Conservation (phyloP, 2,329 filamentous ascomycete genomes). For the Diaporthe sp. region DNA sequence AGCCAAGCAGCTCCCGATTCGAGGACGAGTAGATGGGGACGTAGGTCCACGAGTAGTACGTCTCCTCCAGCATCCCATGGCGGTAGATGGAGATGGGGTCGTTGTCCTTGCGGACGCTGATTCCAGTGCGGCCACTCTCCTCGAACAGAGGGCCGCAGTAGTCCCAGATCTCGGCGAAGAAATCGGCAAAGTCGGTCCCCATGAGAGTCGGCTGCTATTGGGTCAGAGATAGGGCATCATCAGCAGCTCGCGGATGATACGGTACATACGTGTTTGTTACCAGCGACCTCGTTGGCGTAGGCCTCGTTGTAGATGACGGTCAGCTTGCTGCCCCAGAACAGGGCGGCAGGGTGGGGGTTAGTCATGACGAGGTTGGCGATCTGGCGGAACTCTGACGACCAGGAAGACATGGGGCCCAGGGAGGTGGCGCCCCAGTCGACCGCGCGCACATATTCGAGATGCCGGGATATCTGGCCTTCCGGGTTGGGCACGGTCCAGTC, state of each 20-base stretch:
- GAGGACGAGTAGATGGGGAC: constrained; percentile 55
- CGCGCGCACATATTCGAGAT: constrained; percentile 49
- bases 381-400: constrained; percentile 61
- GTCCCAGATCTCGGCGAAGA: constrained; percentile 66
- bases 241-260: background rate
- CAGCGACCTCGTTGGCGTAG: constrained; percentile 67
- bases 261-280: constrained; percentile 60
- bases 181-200: constrained; percentile 68
- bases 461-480: constrained; percentile 48
- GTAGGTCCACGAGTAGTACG: constrained; percentile 55
- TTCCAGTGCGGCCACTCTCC: constrained; percentile 53
- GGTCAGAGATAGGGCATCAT: constrained; percentile 14
- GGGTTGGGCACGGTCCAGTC: constrained; percentile 53
- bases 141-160: constrained; percentile 50
- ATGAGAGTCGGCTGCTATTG: constrained; percentile 67
- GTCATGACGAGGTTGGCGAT: constrained; percentile 53
- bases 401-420: constrained; percentile 58
- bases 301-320: constrained; percentile 76
- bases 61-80: constrained; percentile 55
- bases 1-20: constrained; percentile 51
- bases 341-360: constrained; percentile 60
- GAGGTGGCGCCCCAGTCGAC: constrained; percentile 60
- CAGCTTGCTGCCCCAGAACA: constrained; percentile 74
- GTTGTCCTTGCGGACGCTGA: constrained; percentile 51
- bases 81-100: constrained; percentile 51